Evolutionary conservation across 2,329 filamentous ascomycete species (phyloP), one percentile per base, ranked within the genome.

Genomic region (Cryphonectria carpinicola): DNA sequence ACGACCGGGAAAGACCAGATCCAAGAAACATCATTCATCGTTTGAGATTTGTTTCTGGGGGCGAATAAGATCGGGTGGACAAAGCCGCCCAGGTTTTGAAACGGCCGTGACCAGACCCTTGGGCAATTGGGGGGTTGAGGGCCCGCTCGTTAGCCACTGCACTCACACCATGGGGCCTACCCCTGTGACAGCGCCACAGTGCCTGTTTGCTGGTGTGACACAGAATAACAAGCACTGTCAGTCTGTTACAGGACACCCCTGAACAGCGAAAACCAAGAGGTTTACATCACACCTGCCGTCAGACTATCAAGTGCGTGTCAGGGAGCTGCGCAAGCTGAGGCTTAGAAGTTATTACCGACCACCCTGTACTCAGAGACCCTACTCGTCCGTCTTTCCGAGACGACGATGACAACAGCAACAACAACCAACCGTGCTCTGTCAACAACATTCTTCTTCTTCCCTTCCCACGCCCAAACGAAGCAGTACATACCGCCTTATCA

Each of bases 261-360:
- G 17, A 8, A 17, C 17, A 49, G 43, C 43, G 43, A 22, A 22
- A 22, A 4, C 14, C 19, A 49, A 7, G 3, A 6, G 5, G 17
- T 5, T n/a, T 22, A 22, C 19, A 4, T 13, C 56, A 65, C 71
- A 56, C 62, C 71, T 17, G 62, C 52, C 71, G 71, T 72, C 52
- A 22, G 4, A 19, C 11, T 66, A 72, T n/a, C 58, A 54, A 54
- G 35, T 49, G 39, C 25, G 46, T 52, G 25, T 32, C 62, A 63
- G 65, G 32, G 61, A 70, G 65, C 71, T 70, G 71, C 68, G 65
- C 68, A 70, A 72, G 65, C 65, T 70, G 71, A 72, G 71, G 71
- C 68, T 70, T 72, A 70, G 68, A 70, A 72, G 64, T 64, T 60
- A 49, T 65, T 70, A 56, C 65, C 70, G 65, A 72, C 68, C 65